Evolutionary conservation across 2,329 filamentous ascomycete genomes (phyloP).

Genomic region (Microcera coccophila): DNA sequence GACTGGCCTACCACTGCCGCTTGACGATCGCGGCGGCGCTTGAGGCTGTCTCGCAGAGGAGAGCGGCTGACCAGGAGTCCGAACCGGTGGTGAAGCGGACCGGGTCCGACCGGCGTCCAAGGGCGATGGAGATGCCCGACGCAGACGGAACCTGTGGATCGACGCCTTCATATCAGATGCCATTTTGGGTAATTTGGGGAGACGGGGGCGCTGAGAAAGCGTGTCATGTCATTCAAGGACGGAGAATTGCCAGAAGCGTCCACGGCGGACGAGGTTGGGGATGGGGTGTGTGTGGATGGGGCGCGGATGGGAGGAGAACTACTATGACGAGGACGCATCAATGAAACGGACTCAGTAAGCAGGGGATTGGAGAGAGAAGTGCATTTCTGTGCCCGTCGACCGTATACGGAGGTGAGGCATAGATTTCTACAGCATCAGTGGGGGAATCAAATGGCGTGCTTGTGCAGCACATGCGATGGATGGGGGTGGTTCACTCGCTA

Average conservation of each 20-base stretch:
- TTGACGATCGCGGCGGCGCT: conserved; percentile 1
- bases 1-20: conserved; percentile 11
- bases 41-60: conserved; percentile 1
- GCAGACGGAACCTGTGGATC: conserved; percentile 26
- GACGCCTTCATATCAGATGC: conserved; percentile 27
- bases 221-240: conserved; percentile 1
- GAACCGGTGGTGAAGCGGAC: conserved; percentile 25
- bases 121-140: conserved; percentile 24
- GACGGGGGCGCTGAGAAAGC: neutral
- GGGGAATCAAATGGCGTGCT: neutral
- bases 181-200: conserved; percentile 16
- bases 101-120: conserved; percentile 22
- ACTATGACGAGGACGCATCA: neutral
- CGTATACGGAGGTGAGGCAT: no score
- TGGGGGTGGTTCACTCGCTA: neutral
- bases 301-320: neutral
- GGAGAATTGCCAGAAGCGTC: neutral
- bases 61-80: conserved; percentile 16
- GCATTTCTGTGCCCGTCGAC: no score
- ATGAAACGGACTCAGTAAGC: no score
- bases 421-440: no score
- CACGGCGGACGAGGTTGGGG: neutral
- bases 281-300: neutral
- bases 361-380: no score
- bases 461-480: neutral